Evolutionary conservation across 192 early-diverging fungal species (phyloP).

Genomic region (Gorgonomyces haynaldii): DNA sequence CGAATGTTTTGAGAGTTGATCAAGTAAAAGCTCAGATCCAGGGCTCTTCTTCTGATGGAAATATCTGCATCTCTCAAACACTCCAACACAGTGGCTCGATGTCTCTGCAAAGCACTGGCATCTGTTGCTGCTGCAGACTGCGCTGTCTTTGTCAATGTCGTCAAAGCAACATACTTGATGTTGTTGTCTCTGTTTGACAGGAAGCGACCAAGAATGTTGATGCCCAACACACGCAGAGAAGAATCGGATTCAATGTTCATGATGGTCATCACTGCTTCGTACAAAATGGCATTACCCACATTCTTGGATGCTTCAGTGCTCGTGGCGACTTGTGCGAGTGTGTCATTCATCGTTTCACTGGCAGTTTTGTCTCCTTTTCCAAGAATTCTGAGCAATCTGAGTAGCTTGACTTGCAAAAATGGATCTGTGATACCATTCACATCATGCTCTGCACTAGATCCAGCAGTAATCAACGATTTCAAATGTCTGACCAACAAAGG

Average conservation of each 20-base stretch:
- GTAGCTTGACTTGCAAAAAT: slow-evolving; percentile 89
- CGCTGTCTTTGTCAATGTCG: slow-evolving; percentile 81
- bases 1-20: slow-evolving; percentile 90
- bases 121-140: slow-evolving; percentile 60
- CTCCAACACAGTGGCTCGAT: slow-evolving; percentile 90
- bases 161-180: slow-evolving; percentile 83
- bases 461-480: slow-evolving; percentile 74
- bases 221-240: slow-evolving; percentile 83
- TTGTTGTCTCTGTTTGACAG: slow-evolving; percentile 94
- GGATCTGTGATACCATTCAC: slow-evolving; percentile 95
- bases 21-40: slow-evolving; percentile 93
- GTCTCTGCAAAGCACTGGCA: slow-evolving; percentile 89
- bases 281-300: slow-evolving; percentile 93
- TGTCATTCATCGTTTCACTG: slow-evolving; percentile 91
- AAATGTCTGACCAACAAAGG: slow-evolving; percentile 77
- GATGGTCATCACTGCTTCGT: slow-evolving; percentile 93
- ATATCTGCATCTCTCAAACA: slow-evolving; percentile 92
- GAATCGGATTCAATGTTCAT: slow-evolving; percentile 88
- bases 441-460: slow-evolving; percentile 87
- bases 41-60: slow-evolving; percentile 88
- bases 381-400: slow-evolving; percentile 79
- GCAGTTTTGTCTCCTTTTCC: slow-evolving; percentile 69
- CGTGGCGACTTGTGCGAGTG: slow-evolving; percentile 91
- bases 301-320: slow-evolving; percentile 91
- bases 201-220: slow-evolving; percentile 97